Evolutionary conservation across 768 basidiomycete genomes (phyloP), one percentile per base, ranked within the genome.

Genomic region (Collybia sordida): DNA sequence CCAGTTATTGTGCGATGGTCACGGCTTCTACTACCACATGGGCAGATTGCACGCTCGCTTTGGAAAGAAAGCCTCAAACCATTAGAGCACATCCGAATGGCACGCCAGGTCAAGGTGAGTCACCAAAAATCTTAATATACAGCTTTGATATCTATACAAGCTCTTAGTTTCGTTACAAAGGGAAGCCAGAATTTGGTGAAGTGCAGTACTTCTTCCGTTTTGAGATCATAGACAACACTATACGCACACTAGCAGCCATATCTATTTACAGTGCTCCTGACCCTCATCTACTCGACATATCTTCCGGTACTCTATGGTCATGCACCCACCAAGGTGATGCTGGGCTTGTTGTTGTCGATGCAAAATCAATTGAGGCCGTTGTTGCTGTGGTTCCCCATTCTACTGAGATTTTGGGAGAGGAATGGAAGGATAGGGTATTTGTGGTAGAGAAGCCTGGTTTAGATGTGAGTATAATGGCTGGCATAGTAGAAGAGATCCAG

Each of bases 11-110:
- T 54, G 9, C 40, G 55, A 5, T 65, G 60, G 56, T 53, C 61
- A 9, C 50, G 50, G 0, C 24, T 64, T 3, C 19, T 9, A 1
- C 48, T 64, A 9, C 61, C 59, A 1, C 55, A 51, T 35, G 59
- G 64, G 0, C 62, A 65, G 25, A 55, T 64, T 24, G 58, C 59
- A 4, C 25, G 56, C 2, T 64, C 54, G 1, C 14, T 43, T 6
- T 62, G 59, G 61, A 55, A 51, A 39, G 59, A 53, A 47, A 41
- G 18, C 6, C 28, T 41, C 7, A 52, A 44, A n/a, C 50, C 53
- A 2, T 37, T 47, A 9, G 23, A 44, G 4, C 55, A 46, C 19
- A 35, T 50, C 1, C 34, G 50, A 35, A 55, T 44, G 42, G 50
- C 50, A 23, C 46, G 47, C 8, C 58, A 54, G 25, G 40, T 54